phyloP scores from a whole-genome alignment of 2,329 filamentous ascomycete species.

The Botryotinia calthae region DNA sequence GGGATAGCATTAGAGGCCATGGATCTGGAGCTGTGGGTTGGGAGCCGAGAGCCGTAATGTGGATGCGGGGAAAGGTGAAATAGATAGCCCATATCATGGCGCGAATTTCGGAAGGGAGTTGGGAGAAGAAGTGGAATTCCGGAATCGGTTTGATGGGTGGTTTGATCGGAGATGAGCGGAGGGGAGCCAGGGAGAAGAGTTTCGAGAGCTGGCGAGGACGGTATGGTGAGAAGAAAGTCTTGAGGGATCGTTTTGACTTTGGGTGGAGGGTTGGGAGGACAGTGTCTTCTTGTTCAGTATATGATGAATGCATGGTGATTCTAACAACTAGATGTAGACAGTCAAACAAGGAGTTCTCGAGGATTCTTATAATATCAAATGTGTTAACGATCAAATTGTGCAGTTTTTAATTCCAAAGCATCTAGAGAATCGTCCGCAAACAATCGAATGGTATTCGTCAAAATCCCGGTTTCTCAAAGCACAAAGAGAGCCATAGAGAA shows the following conservation, averaged over 20 bases:
- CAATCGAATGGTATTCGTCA: background rate
- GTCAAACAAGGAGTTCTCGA: background rate
- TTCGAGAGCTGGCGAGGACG: background rate
- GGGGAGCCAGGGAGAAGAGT: background rate
- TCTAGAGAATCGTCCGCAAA: background rate
- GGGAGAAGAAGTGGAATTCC: constrained; percentile 7
- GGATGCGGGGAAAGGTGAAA: constrained; percentile 3
- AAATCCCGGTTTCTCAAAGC: background rate
- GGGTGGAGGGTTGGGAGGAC: background rate
- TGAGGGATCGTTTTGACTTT: constrained; percentile 3
- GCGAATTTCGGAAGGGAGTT: constrained; percentile 16
- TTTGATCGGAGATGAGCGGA: background rate
- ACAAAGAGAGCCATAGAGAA: background rate
- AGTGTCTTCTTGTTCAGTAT: background rate
- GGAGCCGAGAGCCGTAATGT: background rate
- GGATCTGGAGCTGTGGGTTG: background rate
- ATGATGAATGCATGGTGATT: background rate
- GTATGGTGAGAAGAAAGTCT: background rate
- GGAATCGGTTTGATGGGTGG: background rate
- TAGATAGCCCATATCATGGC: background rate
- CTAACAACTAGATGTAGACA: no score
- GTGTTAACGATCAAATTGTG: background rate
- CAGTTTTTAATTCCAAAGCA: background rate
- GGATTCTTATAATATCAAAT: background rate
- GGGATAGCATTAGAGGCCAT: background rate